Conservation (phyloP, 2,329 filamentous ascomycete species). For the Blastomyces emzantsi region DNA sequence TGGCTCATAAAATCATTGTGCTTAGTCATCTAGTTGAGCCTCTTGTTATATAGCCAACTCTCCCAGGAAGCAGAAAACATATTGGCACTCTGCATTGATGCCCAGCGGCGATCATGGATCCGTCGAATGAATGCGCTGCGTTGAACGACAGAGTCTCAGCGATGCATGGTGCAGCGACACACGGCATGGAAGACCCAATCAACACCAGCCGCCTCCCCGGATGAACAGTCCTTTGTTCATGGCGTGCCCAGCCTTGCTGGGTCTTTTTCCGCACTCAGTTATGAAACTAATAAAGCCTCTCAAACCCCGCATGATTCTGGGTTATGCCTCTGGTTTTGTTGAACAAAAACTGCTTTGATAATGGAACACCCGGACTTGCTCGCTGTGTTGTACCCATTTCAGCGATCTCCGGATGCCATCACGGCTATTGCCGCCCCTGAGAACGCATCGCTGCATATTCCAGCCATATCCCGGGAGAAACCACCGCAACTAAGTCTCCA, state of each 20-base stretch:
- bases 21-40: background rate
- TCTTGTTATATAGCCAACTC: no score
- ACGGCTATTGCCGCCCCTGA: background rate
- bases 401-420: background rate
- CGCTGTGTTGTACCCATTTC: background rate
- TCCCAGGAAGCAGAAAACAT: background rate
- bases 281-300: background rate
- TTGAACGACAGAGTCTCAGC: background rate
- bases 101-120: background rate
- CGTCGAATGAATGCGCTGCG: background rate
- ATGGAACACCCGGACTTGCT: constrained; percentile 6
- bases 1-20: background rate
- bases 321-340: background rate
- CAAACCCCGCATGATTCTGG: background rate
- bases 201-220: background rate
- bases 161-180: background rate
- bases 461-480: background rate
- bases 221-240: background rate
- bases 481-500: background rate
- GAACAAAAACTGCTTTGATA: background rate
- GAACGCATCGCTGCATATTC: background rate
- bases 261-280: background rate
- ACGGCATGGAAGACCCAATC: background rate
- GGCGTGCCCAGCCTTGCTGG: background rate
- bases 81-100: background rate